Evolutionary conservation across 257 asterid genomes (phyloP), one percentile per base, ranked within the genome.

Genomic region (Solanum raphanifolium): DNA sequence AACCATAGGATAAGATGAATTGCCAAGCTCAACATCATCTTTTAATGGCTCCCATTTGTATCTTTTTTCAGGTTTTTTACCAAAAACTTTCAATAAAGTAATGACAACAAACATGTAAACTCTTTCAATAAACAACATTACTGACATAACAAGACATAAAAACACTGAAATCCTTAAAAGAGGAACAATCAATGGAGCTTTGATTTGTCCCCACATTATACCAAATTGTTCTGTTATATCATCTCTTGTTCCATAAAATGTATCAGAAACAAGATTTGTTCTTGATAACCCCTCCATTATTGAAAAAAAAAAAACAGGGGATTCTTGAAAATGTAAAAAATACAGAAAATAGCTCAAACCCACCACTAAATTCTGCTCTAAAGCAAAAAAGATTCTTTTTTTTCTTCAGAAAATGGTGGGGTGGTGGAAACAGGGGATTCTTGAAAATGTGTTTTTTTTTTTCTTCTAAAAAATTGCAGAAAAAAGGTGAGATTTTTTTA

Each of bases 101-200:
- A 97, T 94, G 3, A 97, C 98, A n/a, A 94, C 85, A 3, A 94
- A 96, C 98, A 97, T 96, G 87, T 95, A 97, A 9, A 97, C 98
- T 88, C 98, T 93, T 87, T 97, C 99, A 4, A 94, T 11, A 88
- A 97, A 96, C 94, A 97, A 84, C 99, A 96, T 97, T 2, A 83
- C 88, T 5, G 99, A 97, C 99, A 97, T 94, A 12, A 85, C 35
- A 91, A 97, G 75, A 87, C 99, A 97, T 55, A 95, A 15, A 20
- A 88, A 74, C 2, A 95, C 95, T 3, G 91, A 91, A 41, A 94
- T 13, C 38, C 85, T 89, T 25, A 96, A 97, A 89, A 93, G 68
- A 1, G 99, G 99, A 5, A 94, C 99, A 84, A 97, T 92, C 90
- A 97, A 86, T 46, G 99, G 99, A 10, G 95, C 94, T 90, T 86